Percentiles rank a stretch among this genome's conserved stretches.
phyloP scores from a whole-genome alignment of 1,284 basidiomycete species.

The Malassezia yamatoensis region DNA sequence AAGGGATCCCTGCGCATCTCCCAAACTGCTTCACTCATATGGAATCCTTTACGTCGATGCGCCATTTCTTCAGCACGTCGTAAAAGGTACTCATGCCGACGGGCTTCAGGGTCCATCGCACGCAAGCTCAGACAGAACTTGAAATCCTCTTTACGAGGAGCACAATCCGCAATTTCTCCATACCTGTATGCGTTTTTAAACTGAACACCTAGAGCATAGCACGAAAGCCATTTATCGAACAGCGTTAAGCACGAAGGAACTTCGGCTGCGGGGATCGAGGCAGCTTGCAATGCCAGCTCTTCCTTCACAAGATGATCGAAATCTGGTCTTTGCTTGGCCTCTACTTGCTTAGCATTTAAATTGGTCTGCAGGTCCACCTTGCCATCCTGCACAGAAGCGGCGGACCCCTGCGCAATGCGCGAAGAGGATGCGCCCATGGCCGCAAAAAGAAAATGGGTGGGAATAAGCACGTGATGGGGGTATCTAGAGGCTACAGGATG shows the following conservation, averaged over 20 bases:
- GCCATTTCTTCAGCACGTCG: constrained; percentile 88
- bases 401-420: not conserved
- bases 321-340: not conserved
- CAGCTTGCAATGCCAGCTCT: constrained; percentile 34
- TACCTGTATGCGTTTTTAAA: constrained; percentile 75
- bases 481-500: not conserved
- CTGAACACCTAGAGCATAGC: constrained; percentile 64
- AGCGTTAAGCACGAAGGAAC: constrained; percentile 34
- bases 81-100: constrained; percentile 70
- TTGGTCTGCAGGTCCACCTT: no score
- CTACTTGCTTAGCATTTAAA: no score
- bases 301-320: constrained; percentile 20
- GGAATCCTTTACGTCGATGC: constrained; percentile 53
- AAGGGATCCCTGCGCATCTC: constrained; percentile 51
- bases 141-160: constrained; percentile 75
- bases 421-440: constrained; percentile 13
- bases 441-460: not conserved
- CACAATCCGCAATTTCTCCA: constrained; percentile 68
- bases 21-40: constrained; percentile 90
- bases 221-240: constrained; percentile 44
- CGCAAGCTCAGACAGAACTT: constrained; percentile 88
- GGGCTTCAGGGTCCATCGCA: constrained; percentile 63
- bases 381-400: not conserved
- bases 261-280: constrained; percentile 27
- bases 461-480: constrained; percentile 2